Evolutionary conservation across 2,329 filamentous ascomycete species (phyloP).

Genomic region (Trematosphaeria pertusa): DNA sequence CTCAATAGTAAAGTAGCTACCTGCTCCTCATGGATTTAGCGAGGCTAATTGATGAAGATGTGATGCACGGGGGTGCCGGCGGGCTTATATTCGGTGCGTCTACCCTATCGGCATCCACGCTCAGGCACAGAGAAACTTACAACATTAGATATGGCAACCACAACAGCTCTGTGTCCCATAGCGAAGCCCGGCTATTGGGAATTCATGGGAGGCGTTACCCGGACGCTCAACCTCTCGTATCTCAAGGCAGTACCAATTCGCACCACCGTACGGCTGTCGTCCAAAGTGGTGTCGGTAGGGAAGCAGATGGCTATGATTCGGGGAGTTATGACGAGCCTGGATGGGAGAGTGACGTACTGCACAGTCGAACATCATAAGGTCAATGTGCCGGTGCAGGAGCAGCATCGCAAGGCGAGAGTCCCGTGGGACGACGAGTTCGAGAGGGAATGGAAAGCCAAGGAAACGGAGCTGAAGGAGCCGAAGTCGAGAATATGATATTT

Average conservation of each 20-base stretch:
- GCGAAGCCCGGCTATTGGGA: slow-evolving; percentile 59
- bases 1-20: slow-evolving; percentile 41
- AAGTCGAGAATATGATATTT: slow-evolving; percentile 9
- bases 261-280: slow-evolving; percentile 52
- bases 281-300: slow-evolving; percentile 55
- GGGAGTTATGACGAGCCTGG: slow-evolving; percentile 57
- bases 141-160: slow-evolving; percentile 51
- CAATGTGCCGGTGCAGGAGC: slow-evolving; percentile 48
- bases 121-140: background rate
- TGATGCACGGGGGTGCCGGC: slow-evolving; percentile 51
- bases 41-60: slow-evolving; percentile 34
- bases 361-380: slow-evolving; percentile 63
- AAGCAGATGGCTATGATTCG: slow-evolving; percentile 61
- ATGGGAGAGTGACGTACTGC: slow-evolving; percentile 57
- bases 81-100: slow-evolving; percentile 46
- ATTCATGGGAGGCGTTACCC: slow-evolving; percentile 60
- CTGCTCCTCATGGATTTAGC: background rate
- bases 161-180: slow-evolving; percentile 57
- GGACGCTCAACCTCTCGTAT: slow-evolving; percentile 60
- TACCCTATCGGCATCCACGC: too few species aligned
- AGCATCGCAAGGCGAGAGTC: slow-evolving; percentile 49
- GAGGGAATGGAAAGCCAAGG: slow-evolving; percentile 25
- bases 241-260: slow-evolving; percentile 57
- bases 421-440: slow-evolving; percentile 56
- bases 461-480: slow-evolving; percentile 3